A percentile compares a stretch with the other conserved stretches of the same genome.
Evolutionary conservation across 306 rosid species (phyloP).

Genomic region (Fagus sylvatica): DNA sequence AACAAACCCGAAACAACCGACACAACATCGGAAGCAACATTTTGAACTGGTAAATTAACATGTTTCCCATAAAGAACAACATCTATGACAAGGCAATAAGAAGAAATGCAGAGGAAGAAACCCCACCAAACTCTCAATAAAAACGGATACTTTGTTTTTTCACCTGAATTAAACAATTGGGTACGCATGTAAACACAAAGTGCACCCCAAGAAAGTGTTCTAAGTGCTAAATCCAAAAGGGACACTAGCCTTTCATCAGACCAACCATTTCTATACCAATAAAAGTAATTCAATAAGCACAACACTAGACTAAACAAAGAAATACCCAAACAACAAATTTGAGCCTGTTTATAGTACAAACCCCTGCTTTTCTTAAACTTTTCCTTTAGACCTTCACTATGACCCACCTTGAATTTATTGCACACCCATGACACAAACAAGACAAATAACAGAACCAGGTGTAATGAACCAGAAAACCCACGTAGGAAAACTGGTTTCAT

Average conservation of each 20-base stretch:
- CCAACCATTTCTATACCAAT: conserved; percentile 41
- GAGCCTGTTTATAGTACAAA: conserved; percentile 24
- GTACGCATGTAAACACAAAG: conserved; percentile 41
- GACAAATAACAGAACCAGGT: conserved; percentile 39
- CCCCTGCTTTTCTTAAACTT: conserved; percentile 14
- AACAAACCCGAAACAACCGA: conserved; percentile 46
- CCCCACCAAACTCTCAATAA: conserved; percentile 60
- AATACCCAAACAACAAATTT: conserved; percentile 28
- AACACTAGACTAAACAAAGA: conserved; percentile 42
- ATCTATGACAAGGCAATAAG: conserved; percentile 46
- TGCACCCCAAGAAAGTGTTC: conserved; percentile 48
- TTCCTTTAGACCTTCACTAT: conserved; percentile 26
- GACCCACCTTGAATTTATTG: conserved; percentile 28
- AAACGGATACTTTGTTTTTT: conserved; percentile 24
- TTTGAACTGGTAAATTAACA: conserved; percentile 31
- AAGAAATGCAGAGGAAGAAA: conserved; percentile 46
- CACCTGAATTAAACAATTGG: conserved; percentile 20
- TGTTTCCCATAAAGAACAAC: conserved; percentile 33
- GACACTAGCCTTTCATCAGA: conserved; percentile 38
- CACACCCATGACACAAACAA: conserved; percentile 44
- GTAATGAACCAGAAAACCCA: conserved; percentile 49
- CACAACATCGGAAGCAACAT: conserved; percentile 45
- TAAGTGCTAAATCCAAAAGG: conserved; percentile 46
- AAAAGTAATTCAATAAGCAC: conserved; percentile 47
- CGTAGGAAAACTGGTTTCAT: conserved; percentile 44